Conservation (phyloP, 2,329 filamentous ascomycete species). For the Pseudovirgaria hyperparasitica region DNA sequence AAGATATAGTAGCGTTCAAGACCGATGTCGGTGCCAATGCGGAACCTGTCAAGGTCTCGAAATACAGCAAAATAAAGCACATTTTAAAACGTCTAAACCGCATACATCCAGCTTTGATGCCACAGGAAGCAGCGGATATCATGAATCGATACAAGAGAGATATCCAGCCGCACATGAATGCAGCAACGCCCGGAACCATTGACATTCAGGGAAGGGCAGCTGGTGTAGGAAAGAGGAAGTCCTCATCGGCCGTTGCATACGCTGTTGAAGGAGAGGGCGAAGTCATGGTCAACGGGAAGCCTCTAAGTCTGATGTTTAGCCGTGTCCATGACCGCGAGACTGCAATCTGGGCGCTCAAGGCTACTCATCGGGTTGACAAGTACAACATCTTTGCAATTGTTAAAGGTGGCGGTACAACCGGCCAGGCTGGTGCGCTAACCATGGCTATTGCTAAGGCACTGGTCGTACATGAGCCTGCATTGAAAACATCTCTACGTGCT, state of each 20-base stretch:
- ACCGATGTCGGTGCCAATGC: conserved; percentile 26
- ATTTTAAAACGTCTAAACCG: conserved; percentile 70
- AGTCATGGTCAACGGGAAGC: conserved; percentile 79
- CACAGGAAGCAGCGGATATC: conserved; percentile 51
- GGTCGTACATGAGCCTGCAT: conserved; percentile 76
- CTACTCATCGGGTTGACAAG: conserved; percentile 75
- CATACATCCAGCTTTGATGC: conserved; percentile 69
- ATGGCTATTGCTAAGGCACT: conserved; percentile 80
- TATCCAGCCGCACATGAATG: conserved; percentile 56
- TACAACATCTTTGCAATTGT: conserved; percentile 92
- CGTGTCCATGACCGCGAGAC: conserved; percentile 90
- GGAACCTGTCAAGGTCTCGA: conserved; percentile 43
- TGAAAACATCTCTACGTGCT: conserved; percentile 78
- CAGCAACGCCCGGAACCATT: conserved; percentile 49
- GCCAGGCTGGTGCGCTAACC: conserved; percentile 89
- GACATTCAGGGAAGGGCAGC: conserved; percentile 68
- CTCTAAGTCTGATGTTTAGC: conserved; percentile 68
- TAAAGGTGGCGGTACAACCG: conserved; percentile 78
- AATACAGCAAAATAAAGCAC: conserved; percentile 65
- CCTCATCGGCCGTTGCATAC: conserved; percentile 71
- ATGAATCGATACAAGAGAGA: conserved; percentile 61
- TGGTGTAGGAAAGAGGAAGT: conserved; percentile 77
- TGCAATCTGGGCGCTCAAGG: conserved; percentile 79
- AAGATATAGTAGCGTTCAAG: conserved; percentile 64
- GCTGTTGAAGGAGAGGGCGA: conserved; percentile 89